These are phyloP conservation scores for Cadophora gregata DNA, from an alignment of 2,329 filamentous ascomycete genomes.

Conservation along the genomic window DNA sequence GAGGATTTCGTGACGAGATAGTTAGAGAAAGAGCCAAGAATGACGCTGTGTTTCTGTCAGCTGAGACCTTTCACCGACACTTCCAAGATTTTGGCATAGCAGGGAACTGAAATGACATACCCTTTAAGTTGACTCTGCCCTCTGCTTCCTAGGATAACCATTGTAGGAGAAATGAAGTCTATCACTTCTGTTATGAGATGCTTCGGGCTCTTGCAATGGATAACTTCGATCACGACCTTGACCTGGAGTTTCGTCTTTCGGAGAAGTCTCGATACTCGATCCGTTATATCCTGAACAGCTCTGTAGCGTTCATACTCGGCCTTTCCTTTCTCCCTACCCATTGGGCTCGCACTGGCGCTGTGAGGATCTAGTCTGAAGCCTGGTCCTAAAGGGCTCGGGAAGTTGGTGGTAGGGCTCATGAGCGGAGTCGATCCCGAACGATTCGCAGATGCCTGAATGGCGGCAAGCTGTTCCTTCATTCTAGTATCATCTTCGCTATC, in stretches of 20 bases:
- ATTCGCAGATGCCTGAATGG: constrained; percentile 63
- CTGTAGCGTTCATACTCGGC: constrained; percentile 80
- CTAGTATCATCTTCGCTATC: constrained; percentile 66
- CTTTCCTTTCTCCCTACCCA: constrained; percentile 57
- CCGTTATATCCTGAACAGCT: constrained; percentile 83
- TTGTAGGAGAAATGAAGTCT: constrained; percentile 86
- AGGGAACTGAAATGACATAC: constrained; percentile 56
- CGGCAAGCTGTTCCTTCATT: constrained; percentile 76
- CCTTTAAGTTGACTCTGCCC: constrained; percentile 92
- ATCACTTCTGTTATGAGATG: constrained; percentile 98
- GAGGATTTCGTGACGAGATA: constrained; percentile 97
- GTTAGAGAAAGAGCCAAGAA: constrained; percentile 95
- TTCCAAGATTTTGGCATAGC: constrained; percentile 9
- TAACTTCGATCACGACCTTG: constrained; percentile 90
- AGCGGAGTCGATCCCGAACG: constrained; percentile 41
- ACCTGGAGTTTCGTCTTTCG: constrained; percentile 93
- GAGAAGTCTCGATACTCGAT: constrained; percentile 82
- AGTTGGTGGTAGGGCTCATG: constrained; percentile 27
- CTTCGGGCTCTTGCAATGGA: constrained; percentile 97
- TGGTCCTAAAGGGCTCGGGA: constrained; percentile 35
- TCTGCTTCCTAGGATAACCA: constrained; percentile 91
- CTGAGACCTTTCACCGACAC: constrained; percentile 14
- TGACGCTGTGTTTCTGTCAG: constrained; percentile 64
- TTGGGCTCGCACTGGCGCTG: constrained; percentile 40
- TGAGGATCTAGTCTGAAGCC: constrained; percentile 33